phyloP scores from a whole-genome alignment of 2,329 filamentous ascomycete genomes.

The Trichoderma sp. region DNA sequence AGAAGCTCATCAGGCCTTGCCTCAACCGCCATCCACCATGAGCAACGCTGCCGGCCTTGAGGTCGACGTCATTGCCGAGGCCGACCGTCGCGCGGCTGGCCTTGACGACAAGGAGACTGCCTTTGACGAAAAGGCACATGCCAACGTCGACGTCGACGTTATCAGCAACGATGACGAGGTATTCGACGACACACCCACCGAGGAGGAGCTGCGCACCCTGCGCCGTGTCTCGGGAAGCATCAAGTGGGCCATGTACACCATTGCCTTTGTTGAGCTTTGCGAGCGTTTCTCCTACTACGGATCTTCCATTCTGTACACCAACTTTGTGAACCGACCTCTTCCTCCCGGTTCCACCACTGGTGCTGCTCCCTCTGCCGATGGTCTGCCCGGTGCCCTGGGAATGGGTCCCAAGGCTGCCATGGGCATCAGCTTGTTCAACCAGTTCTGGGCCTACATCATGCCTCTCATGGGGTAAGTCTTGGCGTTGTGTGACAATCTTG shows the following conservation, averaged over 20 bases:
- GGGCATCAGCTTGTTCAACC: conserved; percentile 55
- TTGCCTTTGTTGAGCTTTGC: conserved; percentile 73
- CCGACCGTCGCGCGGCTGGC: conserved; percentile 34
- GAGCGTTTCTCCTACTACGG: conserved; percentile 81
- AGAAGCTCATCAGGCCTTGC: conserved; percentile 1
- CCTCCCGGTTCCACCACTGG: conserved; percentile 58
- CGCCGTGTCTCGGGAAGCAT: conserved; percentile 65
- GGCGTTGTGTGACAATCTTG: background rate
- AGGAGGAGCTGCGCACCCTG: conserved; percentile 63
- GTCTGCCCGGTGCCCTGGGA: conserved; percentile 54
- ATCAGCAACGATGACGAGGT: conserved; percentile 33
- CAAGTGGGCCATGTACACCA: conserved; percentile 66
- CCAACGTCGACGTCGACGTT: conserved; percentile 29
- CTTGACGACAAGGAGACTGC: conserved; percentile 30
- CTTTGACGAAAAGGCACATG: conserved; percentile 30
- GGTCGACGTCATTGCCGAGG: conserved; percentile 40
- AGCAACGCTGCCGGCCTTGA: conserved; percentile 41
- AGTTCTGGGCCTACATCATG: conserved; percentile 64
- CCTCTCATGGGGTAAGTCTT: conserved; percentile 54
- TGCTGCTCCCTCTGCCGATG: conserved; percentile 40
- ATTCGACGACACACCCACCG: conserved; percentile 53
- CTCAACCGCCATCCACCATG: conserved; percentile 33
- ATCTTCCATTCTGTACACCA: conserved; percentile 67
- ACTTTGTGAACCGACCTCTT: conserved; percentile 61
- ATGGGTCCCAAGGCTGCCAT: conserved; percentile 59